Evolutionary conservation across 2,329 filamentous ascomycete genomes (phyloP), one percentile per base, ranked within the genome.

Genomic region (Aspergillus flavus): DNA sequence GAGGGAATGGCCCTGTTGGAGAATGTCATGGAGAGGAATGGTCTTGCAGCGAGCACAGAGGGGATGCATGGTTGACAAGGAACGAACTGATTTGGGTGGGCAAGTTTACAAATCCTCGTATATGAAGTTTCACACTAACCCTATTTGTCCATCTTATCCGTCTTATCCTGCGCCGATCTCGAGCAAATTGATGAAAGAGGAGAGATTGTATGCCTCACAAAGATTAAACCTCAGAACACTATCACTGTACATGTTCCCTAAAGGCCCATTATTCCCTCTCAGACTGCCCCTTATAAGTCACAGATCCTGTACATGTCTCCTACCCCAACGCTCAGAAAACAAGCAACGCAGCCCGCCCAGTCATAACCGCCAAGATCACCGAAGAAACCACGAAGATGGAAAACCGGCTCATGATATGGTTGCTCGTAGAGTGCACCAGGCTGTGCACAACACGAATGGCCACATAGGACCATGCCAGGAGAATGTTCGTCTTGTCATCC

Each of bases 381-480:
- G 72, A 75, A 34, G 73, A 76, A 4, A 69, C 9, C 9, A 68
- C 54, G 64, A 79, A 80, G 12, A 79, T 32, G 23, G 19, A n/a
- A 60, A 80, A 80, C 11, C 79, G 69, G 6, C 67, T 57, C 72
- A 73, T 69, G 54, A 82, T 73, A 21, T 68, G 68, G 63, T 82
- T 82, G 6, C 61, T 71, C 10, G 72, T 74, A 1, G 68, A 67
- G 41, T 83, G 80, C 23, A 81, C 72, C 34, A 82, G 36, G 58
- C 73, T 78, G 65, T 83, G 81, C 64, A 74, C 56, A 6, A 82
- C 67, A 14, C 81, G 68, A 14, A 78, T 32, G 0, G 75, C 79
- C 3, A 81, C 77, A 66, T 82, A 82, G 0, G 66, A 68, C 81
- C 81, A 83, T 3, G 80, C 80, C 34, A 81, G 67, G 4, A 66